These are phyloP conservation scores for Protoeuglena noctilucae DNA, from an alignment of 139 green algal species.

Conservation along the genomic window DNA sequence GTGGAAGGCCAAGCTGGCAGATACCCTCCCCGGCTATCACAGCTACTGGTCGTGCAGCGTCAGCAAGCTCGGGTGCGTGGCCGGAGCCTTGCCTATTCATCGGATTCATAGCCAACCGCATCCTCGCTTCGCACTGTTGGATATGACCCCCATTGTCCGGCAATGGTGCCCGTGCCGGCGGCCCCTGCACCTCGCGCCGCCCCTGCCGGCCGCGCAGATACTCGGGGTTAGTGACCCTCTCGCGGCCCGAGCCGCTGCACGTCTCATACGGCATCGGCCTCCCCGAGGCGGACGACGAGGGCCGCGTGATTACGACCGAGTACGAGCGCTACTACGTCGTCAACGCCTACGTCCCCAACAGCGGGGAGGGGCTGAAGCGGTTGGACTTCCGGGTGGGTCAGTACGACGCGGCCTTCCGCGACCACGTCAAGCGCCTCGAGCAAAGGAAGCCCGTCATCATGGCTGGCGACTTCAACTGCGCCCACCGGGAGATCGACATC, in stretches of 20 bases:
- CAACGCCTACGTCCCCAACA: slow-evolving; percentile 19
- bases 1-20: not conserved
- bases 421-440: slow-evolving; percentile 21
- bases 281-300: slow-evolving; percentile 17
- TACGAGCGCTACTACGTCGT: slow-evolving; percentile 18
- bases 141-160: not conserved
- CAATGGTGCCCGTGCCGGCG: not conserved
- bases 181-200: too few species aligned
- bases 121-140: not conserved
- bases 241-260: too few species aligned
- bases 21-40: not conserved
- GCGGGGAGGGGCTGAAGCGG: slow-evolving; percentile 6
- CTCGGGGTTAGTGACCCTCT: too few species aligned
- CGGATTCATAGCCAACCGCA: too few species aligned
- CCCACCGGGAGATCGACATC: slow-evolving; percentile 20
- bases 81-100: too few species aligned
- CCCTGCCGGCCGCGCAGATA: too few species aligned
- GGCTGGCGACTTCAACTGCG: slow-evolving; percentile 20
- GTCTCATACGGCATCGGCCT: slow-evolving; percentile 13
- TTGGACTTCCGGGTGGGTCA: slow-evolving; percentile 17
- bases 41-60: too few species aligned
- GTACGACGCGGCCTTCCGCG: slow-evolving; percentile 17
- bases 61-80: too few species aligned
- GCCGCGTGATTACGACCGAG: slow-evolving; percentile 18
- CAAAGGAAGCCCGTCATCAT: slow-evolving; percentile 20